Evolutionary conservation across 139 green algal species (phyloP).

Genomic region (Ulvella scutata): DNA sequence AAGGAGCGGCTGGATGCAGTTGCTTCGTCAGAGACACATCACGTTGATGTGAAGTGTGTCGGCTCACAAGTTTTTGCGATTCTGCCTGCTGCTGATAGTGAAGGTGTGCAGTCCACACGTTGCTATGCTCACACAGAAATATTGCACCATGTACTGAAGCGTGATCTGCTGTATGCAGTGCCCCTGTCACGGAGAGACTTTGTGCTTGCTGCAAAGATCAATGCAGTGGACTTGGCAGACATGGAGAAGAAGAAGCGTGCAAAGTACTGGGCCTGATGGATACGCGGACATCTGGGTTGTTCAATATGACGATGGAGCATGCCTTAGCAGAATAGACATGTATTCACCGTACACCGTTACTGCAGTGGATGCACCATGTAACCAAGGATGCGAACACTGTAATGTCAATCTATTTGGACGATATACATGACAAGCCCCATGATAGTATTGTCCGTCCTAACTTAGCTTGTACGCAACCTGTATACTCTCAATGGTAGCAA

Average conservation of each 20-base stretch:
- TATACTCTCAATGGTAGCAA: background rate
- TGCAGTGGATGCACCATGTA: background rate
- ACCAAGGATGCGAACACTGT: background rate
- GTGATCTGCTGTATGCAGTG: no score
- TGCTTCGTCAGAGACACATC: background rate
- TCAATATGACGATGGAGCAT: background rate
- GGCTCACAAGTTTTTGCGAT: background rate
- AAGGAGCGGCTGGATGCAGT: background rate
- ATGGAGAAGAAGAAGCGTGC: constrained; percentile 30
- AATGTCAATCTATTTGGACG: background rate
- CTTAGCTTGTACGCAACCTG: background rate
- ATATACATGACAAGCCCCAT: background rate
- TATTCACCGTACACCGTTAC: background rate
- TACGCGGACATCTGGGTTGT: no score
- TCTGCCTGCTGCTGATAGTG: background rate
- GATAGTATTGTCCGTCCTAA: background rate
- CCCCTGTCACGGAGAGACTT: constrained; percentile 63
- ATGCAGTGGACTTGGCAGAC: constrained; percentile 31
- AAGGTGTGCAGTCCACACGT: no score
- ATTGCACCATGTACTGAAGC: no score
- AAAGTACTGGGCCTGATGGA: constrained; percentile 6
- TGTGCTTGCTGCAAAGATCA: constrained; percentile 54
- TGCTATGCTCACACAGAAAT: no score
- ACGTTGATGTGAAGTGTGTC: background rate
- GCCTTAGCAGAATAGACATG: background rate